A percentile compares a stretch with the other conserved stretches of the same genome.
These are phyloP conservation scores for Akanthomyces muscarius DNA, from an alignment of 2,329 filamentous ascomycete genomes.

Conservation along the genomic window DNA sequence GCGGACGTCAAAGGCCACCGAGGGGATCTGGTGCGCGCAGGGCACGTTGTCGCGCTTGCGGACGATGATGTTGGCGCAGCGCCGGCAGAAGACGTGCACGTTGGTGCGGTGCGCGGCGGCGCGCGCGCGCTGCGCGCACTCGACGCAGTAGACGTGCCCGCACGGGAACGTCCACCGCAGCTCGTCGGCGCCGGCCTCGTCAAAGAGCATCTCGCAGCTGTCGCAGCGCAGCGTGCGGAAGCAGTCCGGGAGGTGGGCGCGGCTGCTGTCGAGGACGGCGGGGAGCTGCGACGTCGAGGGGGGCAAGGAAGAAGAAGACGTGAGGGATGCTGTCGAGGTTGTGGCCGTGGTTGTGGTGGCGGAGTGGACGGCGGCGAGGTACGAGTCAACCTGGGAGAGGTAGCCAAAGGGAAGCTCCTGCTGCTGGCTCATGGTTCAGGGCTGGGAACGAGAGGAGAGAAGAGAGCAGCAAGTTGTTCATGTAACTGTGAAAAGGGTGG, in stretches of 20 bases:
- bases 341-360: background rate
- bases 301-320: background rate
- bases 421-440: background rate
- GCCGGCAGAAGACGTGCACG: constrained; percentile 1
- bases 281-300: no score
- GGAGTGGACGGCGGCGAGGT: background rate
- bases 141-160: constrained; percentile 16
- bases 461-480: no score
- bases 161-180: constrained; percentile 16
- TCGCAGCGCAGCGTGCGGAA: constrained; percentile 16
- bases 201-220: constrained; percentile 17
- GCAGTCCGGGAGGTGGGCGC: constrained; percentile 5
- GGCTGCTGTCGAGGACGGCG: background rate
- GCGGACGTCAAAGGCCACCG: background rate
- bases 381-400: constrained; percentile 1
- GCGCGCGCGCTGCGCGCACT: background rate
- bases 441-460: background rate
- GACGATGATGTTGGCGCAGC: constrained; percentile 7
- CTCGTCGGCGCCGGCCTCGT: constrained; percentile 2
- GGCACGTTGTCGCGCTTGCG: constrained; percentile 9
- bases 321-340: background rate
- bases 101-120: background rate
- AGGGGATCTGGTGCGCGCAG: constrained; percentile 13
- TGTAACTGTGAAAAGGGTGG: no score
- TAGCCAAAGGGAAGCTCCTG: constrained; percentile 8